Conservation (phyloP, 2,329 filamentous ascomycete genomes). For the Ophiostoma novo-ulmi region DNA sequence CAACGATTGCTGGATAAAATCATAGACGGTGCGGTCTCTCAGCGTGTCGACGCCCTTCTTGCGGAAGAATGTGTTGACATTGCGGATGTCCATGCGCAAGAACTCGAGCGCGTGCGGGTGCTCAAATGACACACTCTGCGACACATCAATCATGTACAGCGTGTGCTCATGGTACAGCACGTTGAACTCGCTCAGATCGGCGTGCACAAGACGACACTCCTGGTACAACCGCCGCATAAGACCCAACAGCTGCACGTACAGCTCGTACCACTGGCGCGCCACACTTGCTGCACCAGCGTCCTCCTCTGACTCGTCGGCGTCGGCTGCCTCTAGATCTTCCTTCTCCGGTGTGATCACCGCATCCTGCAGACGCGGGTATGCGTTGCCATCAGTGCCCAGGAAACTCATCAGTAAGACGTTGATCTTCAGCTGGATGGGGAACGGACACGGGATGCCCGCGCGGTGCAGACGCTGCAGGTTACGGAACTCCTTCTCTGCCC, state of each 20-base stretch:
- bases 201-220: constrained; percentile 84
- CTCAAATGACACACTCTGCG: constrained; percentile 93
- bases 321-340: constrained; percentile 56
- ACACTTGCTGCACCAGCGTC: constrained; percentile 19
- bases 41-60: constrained; percentile 78
- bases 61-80: constrained; percentile 87
- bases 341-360: constrained; percentile 55
- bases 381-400: constrained; percentile 79
- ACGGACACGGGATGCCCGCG: constrained; percentile 83
- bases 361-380: constrained; percentile 83
- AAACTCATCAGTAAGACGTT: constrained; percentile 96
- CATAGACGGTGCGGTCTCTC: constrained; percentile 72
- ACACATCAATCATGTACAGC: constrained; percentile 94
- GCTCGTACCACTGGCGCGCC: constrained; percentile 60
- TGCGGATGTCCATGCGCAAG: constrained; percentile 97
- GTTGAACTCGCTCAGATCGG: constrained; percentile 97
- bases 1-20: constrained; percentile 63
- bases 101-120: constrained; percentile 91
- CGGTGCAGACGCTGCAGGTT: constrained; percentile 81
- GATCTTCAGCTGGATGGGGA: constrained; percentile 82
- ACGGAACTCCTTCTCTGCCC: constrained; percentile 97
- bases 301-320: constrained; percentile 13
- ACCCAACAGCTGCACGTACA: constrained; percentile 79
- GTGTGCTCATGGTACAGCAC: constrained; percentile 78
- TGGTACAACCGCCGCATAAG: constrained; percentile 95